Evolutionary conservation across 2,329 filamentous ascomycete genomes (phyloP), one percentile per base, ranked within the genome.

Genomic region (Laburnicola sp.): DNA sequence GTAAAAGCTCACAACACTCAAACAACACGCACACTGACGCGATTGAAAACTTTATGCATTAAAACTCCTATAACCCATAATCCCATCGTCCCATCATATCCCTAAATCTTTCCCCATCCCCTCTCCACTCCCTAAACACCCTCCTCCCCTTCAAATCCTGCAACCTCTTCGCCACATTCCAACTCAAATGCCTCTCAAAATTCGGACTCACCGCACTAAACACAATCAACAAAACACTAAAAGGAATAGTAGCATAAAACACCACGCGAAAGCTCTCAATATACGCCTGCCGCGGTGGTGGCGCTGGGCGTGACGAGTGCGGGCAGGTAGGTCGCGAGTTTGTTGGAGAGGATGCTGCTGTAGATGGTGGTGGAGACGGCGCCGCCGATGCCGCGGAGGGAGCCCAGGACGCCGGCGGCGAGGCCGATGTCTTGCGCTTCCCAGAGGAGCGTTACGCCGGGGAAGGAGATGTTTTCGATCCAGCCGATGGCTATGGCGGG

Each of bases 271-370:
- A 61, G 41, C 44, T 51, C 32, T 55, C 51, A 2, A 61, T 23
- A 58, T 80, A 78, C n/a, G 76, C 75, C 8, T 66, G 63, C 54
- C 74, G 71, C 65, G 1, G 45, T 45, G 6, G 59, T 51, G 9
- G 57, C 66, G 11, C 64, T 65, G 4, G 63, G 63, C 2, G 51
- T 51, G 26, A 69, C 66, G 35, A 65, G 65, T 35, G 53, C 34
- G 0, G 64, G 66, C 2, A 69, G 62, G 38, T 69, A 64, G 38
- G 60, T 65, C 1, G 57, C 43, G 3, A 59, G 42, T 48, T 69
- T 59, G 27, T 65, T 68, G 3, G 63, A 45, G n/a, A 70, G 57
- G 43, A 69, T 68, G 35, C 58, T 62, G 2, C 63, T 63, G 48
- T 70, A 69, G 61, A 70, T 64, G 53, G 59, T 66, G 16, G 58